Base-by-base conservation (phyloP, 495 filamentous ascomycete genomes). In the Recurvomyces mirabilis region DNA sequence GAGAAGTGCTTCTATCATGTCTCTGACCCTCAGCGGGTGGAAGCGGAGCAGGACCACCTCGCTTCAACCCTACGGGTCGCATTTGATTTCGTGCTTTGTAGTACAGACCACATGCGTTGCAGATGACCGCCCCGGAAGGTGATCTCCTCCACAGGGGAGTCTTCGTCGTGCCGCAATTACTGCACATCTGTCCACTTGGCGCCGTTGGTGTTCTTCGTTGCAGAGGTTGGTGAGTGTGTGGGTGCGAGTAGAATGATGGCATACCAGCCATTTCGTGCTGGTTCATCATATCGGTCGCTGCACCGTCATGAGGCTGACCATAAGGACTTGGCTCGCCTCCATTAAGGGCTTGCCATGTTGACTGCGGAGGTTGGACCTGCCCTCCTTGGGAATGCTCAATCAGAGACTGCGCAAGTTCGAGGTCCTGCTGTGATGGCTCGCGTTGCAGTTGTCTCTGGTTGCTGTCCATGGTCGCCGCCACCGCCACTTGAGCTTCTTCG, bases 31-130 rank as follows among this genome's bases (percentile, higher is more conserved):
- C 18, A 4, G 38, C 7, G 28, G 43, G 45, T 20, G 46, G 49
- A 14, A 40, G 21, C 9, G 53, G 14, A 11, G 47, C 36, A 20
- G 46, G 52, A 14, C 39, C 29, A 29, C 53, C 52, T 34, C 81
- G 74, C 62, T 93, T 94, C 40, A 94, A 69, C 60, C 87, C 94
- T 2, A 82, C 87, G 2, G 91, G 91, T 30, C 91, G 79, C 47
- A 79, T 74, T 46, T 86, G 79, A 58, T 99, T 96, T 32, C 91
- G 76, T 17, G 87, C 87, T 61, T 96, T 99, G 36, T 82, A 65
- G 60, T 99, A 99, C 5, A 99, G 72, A 18, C 91, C 91, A 57
- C 91, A 99, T 11, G 91, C 91, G 65, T 99, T 99, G 66, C 91
- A 99, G 29, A 99, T 96, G 38, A 85, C 94, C 33, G 84, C 80